phyloP scores from a whole-genome alignment of 1,284 basidiomycete species.

The Rhizopogon parksii region DNA sequence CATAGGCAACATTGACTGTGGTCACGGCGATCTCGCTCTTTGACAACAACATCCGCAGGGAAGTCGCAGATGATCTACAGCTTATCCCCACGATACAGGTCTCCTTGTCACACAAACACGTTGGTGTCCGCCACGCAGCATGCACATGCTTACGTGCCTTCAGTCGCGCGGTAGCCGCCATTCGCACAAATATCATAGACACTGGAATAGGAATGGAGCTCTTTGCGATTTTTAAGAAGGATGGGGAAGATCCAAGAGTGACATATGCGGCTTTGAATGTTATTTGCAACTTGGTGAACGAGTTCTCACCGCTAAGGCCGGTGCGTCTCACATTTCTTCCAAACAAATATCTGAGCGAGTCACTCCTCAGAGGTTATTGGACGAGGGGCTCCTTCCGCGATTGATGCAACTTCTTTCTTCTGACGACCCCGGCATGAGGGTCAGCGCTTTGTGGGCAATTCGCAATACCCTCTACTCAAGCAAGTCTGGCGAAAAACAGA shows the following conservation, averaged over 20 bases:
- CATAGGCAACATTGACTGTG: constrained; percentile 63
- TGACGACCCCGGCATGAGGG: constrained; percentile 49
- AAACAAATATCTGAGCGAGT: neutral
- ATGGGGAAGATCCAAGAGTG: constrained; percentile 65
- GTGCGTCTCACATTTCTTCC: constrained; percentile 36
- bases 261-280: constrained; percentile 67
- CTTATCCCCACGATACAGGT: constrained; percentile 50
- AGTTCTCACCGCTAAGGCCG: constrained; percentile 75
- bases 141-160: constrained; percentile 82
- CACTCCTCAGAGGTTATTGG: constrained; percentile 45
- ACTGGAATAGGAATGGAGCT: constrained; percentile 69
- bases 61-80: constrained; percentile 50
- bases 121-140: constrained; percentile 76
- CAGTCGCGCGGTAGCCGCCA: constrained; percentile 67
- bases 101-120: constrained; percentile 53
- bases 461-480: constrained; percentile 73
- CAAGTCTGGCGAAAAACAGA: constrained; percentile 47
- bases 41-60: constrained; percentile 62
- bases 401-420: constrained; percentile 51
- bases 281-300: constrained; percentile 79
- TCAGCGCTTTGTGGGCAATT: constrained; percentile 74
- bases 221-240: constrained; percentile 49
- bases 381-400: constrained; percentile 56
- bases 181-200: constrained; percentile 80
- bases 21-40: constrained; percentile 66